phyloP scores from a whole-genome alignment of 1,284 basidiomycete species.

The Chondrostereum purpureum region DNA sequence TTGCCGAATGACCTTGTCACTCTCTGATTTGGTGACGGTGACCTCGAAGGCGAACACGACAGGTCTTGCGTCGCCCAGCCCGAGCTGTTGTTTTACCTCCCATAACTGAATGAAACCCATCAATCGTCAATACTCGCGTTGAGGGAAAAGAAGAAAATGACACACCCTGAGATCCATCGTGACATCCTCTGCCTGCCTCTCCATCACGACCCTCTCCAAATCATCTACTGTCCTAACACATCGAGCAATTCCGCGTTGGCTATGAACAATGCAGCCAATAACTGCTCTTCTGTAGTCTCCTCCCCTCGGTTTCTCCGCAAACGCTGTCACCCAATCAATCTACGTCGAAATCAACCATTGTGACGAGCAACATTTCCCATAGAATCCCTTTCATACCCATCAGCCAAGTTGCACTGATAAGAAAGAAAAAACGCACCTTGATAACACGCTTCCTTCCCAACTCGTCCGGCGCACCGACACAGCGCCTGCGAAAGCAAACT shows the following conservation, averaged over 20 bases:
- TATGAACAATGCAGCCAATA: slow-evolving; percentile 56
- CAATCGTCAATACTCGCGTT: neutral
- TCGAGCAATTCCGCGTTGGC: slow-evolving; percentile 49
- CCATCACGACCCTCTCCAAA: slow-evolving; percentile 59
- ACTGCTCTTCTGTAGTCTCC: slow-evolving; percentile 51
- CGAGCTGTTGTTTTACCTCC: neutral
- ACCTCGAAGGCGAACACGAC: neutral
- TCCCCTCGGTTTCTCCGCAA: slow-evolving; percentile 53
- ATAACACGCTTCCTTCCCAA: slow-evolving; percentile 53
- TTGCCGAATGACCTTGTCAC: neutral
- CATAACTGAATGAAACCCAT: neutral
- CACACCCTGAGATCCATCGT: slow-evolving; percentile 51
- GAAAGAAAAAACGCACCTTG: slow-evolving; percentile 42
- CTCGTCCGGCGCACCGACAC: slow-evolving; percentile 58
- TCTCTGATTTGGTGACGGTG: neutral
- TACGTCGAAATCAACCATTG: slow-evolving; percentile 71
- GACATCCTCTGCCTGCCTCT: slow-evolving; percentile 52
- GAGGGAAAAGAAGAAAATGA: slow-evolving; percentile 4
- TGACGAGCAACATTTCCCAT: slow-evolving; percentile 59
- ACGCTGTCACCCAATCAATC: slow-evolving; percentile 73
- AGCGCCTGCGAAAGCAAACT: slow-evolving; percentile 59
- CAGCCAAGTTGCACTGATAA: slow-evolving; percentile 69
- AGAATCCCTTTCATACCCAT: slow-evolving; percentile 69
- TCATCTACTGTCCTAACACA: slow-evolving; percentile 51
- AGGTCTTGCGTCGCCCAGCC: neutral